Conservation (phyloP, 1,284 basidiomycete genomes). For the Phlebopus sp. region DNA sequence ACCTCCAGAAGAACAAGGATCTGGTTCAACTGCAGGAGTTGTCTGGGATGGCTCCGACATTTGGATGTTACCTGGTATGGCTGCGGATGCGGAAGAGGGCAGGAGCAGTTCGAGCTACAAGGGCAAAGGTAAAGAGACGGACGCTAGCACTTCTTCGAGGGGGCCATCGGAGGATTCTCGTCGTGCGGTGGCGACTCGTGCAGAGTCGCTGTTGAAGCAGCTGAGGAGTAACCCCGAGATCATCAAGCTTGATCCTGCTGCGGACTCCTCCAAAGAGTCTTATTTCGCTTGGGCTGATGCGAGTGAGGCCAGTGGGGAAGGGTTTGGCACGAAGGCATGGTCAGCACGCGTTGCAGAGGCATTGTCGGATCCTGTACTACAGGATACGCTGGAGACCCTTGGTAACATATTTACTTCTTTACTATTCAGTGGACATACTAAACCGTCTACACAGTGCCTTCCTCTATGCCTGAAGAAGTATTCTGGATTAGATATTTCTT, state of each 20-base stretch:
- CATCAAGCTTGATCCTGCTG: constrained; percentile 73
- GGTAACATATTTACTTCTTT: constrained; percentile 42
- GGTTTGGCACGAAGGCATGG: constrained; percentile 63
- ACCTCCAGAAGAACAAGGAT: constrained; percentile 63
- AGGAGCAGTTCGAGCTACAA: constrained; percentile 28
- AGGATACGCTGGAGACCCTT: constrained; percentile 54
- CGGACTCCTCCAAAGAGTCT: constrained; percentile 53
- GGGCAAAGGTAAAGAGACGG: constrained; percentile 43
- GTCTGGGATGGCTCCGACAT: constrained; percentile 84
- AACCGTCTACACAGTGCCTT: constrained; percentile 56
- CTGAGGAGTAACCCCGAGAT: constrained; percentile 76
- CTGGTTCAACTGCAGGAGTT: constrained; percentile 38
- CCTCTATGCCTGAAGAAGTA: constrained; percentile 58
- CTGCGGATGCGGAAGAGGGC: constrained; percentile 27
- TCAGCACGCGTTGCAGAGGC: constrained; percentile 46
- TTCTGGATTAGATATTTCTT: constrained; percentile 96
- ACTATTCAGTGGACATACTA: constrained; percentile 6
- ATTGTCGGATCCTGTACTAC: constrained; percentile 52
- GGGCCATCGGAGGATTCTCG: constrained; percentile 42
- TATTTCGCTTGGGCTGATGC: constrained; percentile 61
- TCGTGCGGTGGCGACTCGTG: constrained; percentile 65
- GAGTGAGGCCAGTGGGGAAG: constrained; percentile 47
- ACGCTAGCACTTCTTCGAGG: constrained; percentile 30
- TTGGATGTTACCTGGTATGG: constrained; percentile 59
- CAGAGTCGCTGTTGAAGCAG: constrained; percentile 73